phyloP scores from a whole-genome alignment of 2,329 filamentous ascomycete genomes.

The Penicillium sp. region DNA sequence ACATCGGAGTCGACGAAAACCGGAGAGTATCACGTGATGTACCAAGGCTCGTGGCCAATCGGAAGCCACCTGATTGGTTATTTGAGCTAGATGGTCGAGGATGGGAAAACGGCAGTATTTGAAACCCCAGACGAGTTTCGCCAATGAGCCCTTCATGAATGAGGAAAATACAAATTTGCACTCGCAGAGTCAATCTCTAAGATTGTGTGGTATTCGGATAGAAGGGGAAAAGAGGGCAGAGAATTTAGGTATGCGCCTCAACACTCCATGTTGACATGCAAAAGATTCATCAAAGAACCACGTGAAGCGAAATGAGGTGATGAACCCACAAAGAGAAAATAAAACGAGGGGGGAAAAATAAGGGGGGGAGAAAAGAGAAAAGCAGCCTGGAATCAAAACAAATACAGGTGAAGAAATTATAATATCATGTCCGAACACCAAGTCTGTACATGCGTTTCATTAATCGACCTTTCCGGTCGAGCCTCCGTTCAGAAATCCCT shows the following conservation, averaged over 20 bases:
- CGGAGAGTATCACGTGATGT: slow-evolving; percentile 25
- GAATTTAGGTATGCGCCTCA: slow-evolving; percentile 18
- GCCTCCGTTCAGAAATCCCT: slow-evolving; percentile 40
- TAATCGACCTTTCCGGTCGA: slow-evolving; percentile 45
- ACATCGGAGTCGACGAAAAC: slow-evolving; percentile 29
- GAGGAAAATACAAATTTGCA: too few species aligned
- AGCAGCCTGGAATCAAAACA: slow-evolving; percentile 16
- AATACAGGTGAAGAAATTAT: slow-evolving; percentile 22
- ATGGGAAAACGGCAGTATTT: not conserved
- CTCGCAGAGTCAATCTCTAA: not conserved
- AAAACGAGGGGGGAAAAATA: not conserved
- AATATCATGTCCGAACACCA: slow-evolving; percentile 21
- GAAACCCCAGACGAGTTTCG: not conserved
- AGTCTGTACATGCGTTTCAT: slow-evolving; percentile 30
- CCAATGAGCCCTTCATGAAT: too few species aligned
- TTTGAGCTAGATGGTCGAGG: not conserved
- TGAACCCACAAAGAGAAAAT: not conserved
- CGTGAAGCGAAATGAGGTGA: not conserved
- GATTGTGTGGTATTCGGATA: slow-evolving; percentile 2
- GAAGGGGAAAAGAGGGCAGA: slow-evolving; percentile 6
- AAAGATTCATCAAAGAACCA: slow-evolving; percentile 13
- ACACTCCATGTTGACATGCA: slow-evolving; percentile 16
- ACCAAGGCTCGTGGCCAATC: slow-evolving; percentile 21
- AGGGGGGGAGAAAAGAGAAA: slow-evolving; percentile 3
- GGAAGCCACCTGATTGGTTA: slow-evolving; percentile 13